Evolutionary conservation across 768 basidiomycete species (phyloP), one percentile per base, ranked within the genome.

Genomic region (Gymnopilus junonius): DNA sequence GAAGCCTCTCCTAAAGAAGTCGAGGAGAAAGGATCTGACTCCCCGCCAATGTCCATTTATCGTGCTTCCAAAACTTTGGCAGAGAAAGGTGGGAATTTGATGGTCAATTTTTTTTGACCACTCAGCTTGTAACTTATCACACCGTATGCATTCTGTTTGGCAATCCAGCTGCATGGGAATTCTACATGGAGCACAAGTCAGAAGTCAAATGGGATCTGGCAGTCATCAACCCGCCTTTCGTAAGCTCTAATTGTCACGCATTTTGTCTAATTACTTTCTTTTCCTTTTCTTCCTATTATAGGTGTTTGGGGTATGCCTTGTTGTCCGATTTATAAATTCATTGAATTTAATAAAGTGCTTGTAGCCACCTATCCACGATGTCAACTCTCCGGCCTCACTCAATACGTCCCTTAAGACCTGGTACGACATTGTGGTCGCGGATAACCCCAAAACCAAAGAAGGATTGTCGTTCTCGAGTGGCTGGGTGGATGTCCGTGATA

Each of bases 41-140:
- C 83, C 0, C 59, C 70, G 0, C 57, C 59, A 0, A 59, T 69
- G 7, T 57, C 72, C 35, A 84, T 82, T 65, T 91, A 92, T 70
- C 67, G 78, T 21, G 85, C 87, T 2, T 84, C 83, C 17, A 91
- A 92, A 77, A 80, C 79, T 2, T 76, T 90, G 1, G 87, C 88
- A 0, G 91, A 92, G 74, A 79, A 75, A 73, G 81, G 85, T 83
- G 55, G 27, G 59, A 40, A n/a, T 27, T 39, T n/a, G n/a, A n/a
- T n/a, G n/a, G n/a, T n/a, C n/a, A n/a, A n/a, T n/a, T n/a, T n/a
- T n/a, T n/a, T n/a, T n/a, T n/a, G 8, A 27, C 25, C n/a, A 5
- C 3, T 20, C n/a, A 25, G 39, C 34, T 27, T 17, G 20, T 21
- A 12, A 5, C 10, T 3, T 39, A n/a, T n/a, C n/a, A 12, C 25